Percentiles rank a stretch among this genome's conserved stretches.
phyloP scores from a whole-genome alignment of 2,329 filamentous ascomycete species.

The Cordyceps cateniannulata region DNA sequence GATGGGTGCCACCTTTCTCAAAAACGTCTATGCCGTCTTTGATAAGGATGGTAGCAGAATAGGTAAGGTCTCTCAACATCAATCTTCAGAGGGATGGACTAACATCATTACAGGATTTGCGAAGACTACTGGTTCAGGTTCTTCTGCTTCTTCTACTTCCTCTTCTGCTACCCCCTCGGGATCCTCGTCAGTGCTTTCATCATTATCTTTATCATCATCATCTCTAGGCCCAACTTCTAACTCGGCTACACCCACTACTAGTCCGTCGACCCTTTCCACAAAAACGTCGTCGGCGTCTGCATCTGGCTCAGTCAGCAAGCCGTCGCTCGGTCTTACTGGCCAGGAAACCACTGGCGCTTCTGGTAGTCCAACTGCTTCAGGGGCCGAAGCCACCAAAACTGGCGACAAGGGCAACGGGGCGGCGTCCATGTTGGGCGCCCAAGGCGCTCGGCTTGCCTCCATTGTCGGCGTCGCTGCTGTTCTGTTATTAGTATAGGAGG shows the following conservation, averaged over 20 bases:
- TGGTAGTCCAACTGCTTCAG: neutral
- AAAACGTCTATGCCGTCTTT: constrained; percentile 84
- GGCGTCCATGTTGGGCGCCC: neutral
- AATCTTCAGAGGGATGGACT: constrained; percentile 9
- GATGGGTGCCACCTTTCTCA: constrained; percentile 79
- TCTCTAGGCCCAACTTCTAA: constrained; percentile 7
- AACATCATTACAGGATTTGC: constrained; percentile 7
- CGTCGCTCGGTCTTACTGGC: constrained; percentile 17
- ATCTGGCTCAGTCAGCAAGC: constrained; percentile 11
- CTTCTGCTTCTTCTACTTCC: constrained; percentile 1
- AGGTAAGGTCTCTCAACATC: constrained; percentile 35
- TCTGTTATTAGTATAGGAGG: neutral
- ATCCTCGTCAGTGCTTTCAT: constrained; percentile 13
- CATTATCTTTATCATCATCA: neutral
- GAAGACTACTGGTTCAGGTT: constrained; percentile 3
- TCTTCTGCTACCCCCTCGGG: constrained; percentile 1
- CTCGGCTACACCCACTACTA: constrained; percentile 7
- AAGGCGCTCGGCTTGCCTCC: neutral
- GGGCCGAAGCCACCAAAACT: constrained; percentile 1
- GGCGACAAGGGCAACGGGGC: constrained; percentile 6
- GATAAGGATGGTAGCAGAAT: constrained; percentile 64
- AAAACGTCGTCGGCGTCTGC: neutral
- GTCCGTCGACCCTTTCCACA: constrained; percentile 1
- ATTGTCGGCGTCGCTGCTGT: neutral
- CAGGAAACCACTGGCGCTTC: constrained; percentile 16